A percentile compares a stretch with the other conserved stretches of the same genome.
These are phyloP conservation scores for Coemansia sp. DNA, from an alignment of 192 early-diverging fungal species.

Conservation along the genomic window DNA sequence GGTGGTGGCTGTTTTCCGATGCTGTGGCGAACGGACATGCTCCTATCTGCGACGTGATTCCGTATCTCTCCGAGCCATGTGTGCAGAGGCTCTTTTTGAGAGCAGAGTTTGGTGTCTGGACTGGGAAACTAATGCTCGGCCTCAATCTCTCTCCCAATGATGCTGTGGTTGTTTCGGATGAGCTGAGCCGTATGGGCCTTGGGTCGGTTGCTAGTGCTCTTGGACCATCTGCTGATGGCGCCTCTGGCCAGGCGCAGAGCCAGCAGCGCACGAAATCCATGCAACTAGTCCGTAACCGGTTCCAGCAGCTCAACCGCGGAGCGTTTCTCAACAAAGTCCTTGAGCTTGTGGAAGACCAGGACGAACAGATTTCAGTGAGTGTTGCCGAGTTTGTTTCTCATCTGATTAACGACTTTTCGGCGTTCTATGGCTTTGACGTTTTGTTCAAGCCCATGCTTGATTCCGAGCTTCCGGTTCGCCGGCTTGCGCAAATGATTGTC, in stretches of 20 bases:
- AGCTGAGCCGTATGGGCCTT: slow-evolving; percentile 51
- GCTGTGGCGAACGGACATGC: slow-evolving; percentile 43
- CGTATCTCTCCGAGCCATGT: slow-evolving; percentile 51
- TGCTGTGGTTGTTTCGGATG: slow-evolving; percentile 44
- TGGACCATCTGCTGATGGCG: slow-evolving; percentile 8
- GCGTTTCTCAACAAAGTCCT: slow-evolving; percentile 36
- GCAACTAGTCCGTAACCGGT: slow-evolving; percentile 53
- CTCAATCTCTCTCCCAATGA: slow-evolving; percentile 47
- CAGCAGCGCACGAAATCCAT: slow-evolving; percentile 47
- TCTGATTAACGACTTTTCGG: slow-evolving; percentile 53
- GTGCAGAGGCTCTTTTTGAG: slow-evolving; percentile 52
- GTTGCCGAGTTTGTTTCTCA: slow-evolving; percentile 48
- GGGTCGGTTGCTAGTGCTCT: slow-evolving; percentile 35
- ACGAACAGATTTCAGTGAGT: slow-evolving; percentile 28
- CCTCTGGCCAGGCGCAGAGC: slow-evolving; percentile 19
- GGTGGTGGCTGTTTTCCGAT: slow-evolving; percentile 45
- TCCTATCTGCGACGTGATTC: slow-evolving; percentile 53
- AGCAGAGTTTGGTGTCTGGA: slow-evolving; percentile 55
- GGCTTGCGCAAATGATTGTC: slow-evolving; percentile 51
- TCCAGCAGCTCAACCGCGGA: slow-evolving; percentile 51
- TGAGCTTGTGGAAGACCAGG: slow-evolving; percentile 46
- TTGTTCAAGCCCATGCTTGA: slow-evolving; percentile 52
- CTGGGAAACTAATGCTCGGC: slow-evolving; percentile 46
- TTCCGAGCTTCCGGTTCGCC: slow-evolving; percentile 42
- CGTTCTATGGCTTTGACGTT: slow-evolving; percentile 49